These are phyloP conservation scores for Globomyces sp. DNA, from an alignment of 371 early-diverging fungal genomes.

Conservation along the genomic window DNA sequence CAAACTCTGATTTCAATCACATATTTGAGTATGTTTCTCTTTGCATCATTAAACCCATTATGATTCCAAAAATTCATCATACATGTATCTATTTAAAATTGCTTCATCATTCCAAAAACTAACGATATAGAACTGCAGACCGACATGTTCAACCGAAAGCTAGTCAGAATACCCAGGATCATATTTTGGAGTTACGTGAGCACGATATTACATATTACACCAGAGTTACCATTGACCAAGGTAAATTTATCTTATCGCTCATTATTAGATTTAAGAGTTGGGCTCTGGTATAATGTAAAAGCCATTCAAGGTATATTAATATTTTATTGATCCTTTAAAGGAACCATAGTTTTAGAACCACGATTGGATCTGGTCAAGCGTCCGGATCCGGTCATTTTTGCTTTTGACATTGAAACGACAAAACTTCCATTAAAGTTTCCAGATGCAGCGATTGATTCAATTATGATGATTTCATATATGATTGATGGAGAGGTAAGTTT, in stretches of 20 bases:
- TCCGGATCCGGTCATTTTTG: constrained; percentile 94
- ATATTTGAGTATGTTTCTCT: no score
- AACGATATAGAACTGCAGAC: no score
- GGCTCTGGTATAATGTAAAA: constrained; percentile 89
- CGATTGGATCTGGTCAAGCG: constrained; percentile 88
- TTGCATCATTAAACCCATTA: no score
- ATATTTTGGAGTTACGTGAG: constrained; percentile 87
- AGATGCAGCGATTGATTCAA: constrained; percentile 85
- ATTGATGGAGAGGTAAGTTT: constrained; percentile 84
- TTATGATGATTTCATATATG: constrained; percentile 99
- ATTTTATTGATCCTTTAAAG: no score
- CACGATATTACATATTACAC: constrained; percentile 93
- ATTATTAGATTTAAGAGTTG: constrained; percentile 80
- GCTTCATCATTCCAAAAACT: no score
- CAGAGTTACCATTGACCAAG: constrained; percentile 84
- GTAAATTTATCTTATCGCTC: constrained; percentile 8
- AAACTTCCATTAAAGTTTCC: constrained; percentile 99
- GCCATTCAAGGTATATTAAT: constrained; percentile 52
- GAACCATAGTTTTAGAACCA: constrained; percentile 43
- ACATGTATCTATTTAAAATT: no score
- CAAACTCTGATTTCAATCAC: not conserved
- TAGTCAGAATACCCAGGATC: constrained; percentile 39
- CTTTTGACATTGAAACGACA: constrained; percentile 99
- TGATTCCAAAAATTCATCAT: no score
- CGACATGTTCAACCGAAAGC: no score